Percentiles rank a stretch among this genome's conserved stretches.
These are phyloP conservation scores for Epichloe gansuensis DNA, from an alignment of 2,329 filamentous ascomycete genomes.

Conservation along the genomic window DNA sequence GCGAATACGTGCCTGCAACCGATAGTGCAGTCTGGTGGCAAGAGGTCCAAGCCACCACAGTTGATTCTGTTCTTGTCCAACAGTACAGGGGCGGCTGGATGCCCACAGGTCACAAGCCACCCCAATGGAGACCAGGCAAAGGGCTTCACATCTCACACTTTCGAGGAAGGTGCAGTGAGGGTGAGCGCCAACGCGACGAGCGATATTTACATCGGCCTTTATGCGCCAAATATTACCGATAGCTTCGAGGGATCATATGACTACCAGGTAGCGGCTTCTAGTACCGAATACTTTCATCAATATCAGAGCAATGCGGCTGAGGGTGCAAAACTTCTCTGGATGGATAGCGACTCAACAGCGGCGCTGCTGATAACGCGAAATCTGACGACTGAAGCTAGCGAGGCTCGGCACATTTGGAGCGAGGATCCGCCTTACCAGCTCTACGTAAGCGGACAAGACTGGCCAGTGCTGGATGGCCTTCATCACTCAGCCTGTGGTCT, in stretches of 20 bases:
- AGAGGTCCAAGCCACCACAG: slow-evolving; percentile 44
- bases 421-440: slow-evolving; percentile 56
- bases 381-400: slow-evolving; percentile 45
- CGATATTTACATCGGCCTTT: slow-evolving; percentile 66
- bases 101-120: slow-evolving; percentile 14
- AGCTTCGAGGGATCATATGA: slow-evolving; percentile 58
- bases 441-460: slow-evolving; percentile 56
- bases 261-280: slow-evolving; percentile 71
- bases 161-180: slow-evolving; percentile 60
- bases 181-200: slow-evolving; percentile 47
- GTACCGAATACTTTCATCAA: slow-evolving; percentile 64
- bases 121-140: slow-evolving; percentile 17
- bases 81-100: slow-evolving; percentile 18
- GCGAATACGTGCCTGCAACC: slow-evolving; percentile 81
- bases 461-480: slow-evolving; percentile 53
- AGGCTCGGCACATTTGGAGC: slow-evolving; percentile 42
- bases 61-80: slow-evolving; percentile 67
- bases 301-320: slow-evolving; percentile 32
- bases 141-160: slow-evolving; percentile 19
- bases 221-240: slow-evolving; percentile 51
- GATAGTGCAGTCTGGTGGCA: slow-evolving; percentile 5
- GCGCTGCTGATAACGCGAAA: slow-evolving; percentile 71
- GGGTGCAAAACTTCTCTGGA: slow-evolving; percentile 52
- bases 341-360: slow-evolving; percentile 73
- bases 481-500: slow-evolving; percentile 76